Base-by-base conservation (phyloP, 257 asterid genomes). In the Cruciata laevipes region DNA sequence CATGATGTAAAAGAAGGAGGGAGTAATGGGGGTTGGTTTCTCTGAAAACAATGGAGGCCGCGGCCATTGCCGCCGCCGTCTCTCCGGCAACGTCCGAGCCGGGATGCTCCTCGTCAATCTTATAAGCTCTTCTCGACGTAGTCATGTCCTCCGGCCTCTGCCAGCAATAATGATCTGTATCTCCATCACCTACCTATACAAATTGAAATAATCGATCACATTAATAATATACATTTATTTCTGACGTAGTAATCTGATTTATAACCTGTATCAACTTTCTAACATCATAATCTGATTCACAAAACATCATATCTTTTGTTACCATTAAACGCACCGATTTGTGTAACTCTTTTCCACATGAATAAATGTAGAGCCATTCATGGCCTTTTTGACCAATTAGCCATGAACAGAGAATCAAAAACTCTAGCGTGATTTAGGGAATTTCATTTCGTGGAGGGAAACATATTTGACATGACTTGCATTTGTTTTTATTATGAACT, bases 1-100 rank as follows among this genome's bases (percentile, higher is more conserved):
- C 96, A 51, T 88, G 96, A 23, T 85, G 77, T 76, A 86, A 31
- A 2, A 91, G 78, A 53, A 86, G 86, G 67, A 74, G 82, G 8
- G 96, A 81, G 71, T 89, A 91, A 40, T 72, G 86, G 18, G 86
- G 23, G 20, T 71, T 63, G 16, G 0, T 52, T 24, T 63, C 55
- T 30, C 32, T 51, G 35, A 71, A 78, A 12, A 58, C 74, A 16
- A 78, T 56, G 23, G 82, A 67, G 0, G 82, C 78, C 0, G 82
- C 71, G 0, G 82, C 82, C 67, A 78, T 61, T 3, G 82, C 82
- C 1, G 79, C 82, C 0, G 82, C 74, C 0, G 76, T 74, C 53
- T 78, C 82, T 32, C 73, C 76, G 10, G 82, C 78, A 0, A 71
- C 61, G 31, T 78, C 82, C 0, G 82, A 70, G 6, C 82, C 82